phyloP scores from a whole-genome alignment of 2,329 filamentous ascomycete species.

The Trichoderma aggressivum region DNA sequence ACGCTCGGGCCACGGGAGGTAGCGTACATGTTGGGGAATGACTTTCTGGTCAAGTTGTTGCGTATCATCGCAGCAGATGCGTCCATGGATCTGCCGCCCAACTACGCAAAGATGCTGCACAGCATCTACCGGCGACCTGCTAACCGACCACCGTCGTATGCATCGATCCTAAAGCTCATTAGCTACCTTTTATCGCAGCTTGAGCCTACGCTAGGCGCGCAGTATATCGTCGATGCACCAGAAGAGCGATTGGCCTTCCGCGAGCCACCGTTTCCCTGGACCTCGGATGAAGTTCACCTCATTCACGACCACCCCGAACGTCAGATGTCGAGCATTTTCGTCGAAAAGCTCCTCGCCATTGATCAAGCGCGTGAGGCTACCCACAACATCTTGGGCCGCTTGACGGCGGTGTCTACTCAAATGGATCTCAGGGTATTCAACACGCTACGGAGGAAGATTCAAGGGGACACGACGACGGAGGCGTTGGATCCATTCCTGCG shows the following conservation, averaged over 20 bases:
- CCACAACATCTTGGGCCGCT: constrained; percentile 53
- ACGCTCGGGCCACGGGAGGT: constrained; percentile 58
- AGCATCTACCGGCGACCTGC: constrained; percentile 49
- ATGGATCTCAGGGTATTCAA: constrained; percentile 52
- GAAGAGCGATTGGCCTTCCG: constrained; percentile 38
- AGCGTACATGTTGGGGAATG: constrained; percentile 55
- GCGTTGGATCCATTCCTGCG: constrained; percentile 55
- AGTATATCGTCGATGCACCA: constrained; percentile 38
- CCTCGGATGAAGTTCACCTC: constrained; percentile 43
- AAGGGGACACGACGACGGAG: constrained; percentile 40
- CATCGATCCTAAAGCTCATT: constrained; percentile 50
- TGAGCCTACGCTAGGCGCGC: constrained; percentile 35
- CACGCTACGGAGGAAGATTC: constrained; percentile 54
- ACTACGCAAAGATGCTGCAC: constrained; percentile 54
- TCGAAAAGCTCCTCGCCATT: constrained; percentile 63
- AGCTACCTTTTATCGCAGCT: constrained; percentile 44
- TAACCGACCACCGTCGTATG: constrained; percentile 52
- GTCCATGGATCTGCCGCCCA: constrained; percentile 46
- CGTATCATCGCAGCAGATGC: constrained; percentile 60
- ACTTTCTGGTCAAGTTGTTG: constrained; percentile 58
- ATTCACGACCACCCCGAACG: constrained; percentile 40
- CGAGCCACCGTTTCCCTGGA: constrained; percentile 42
- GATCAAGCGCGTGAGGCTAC: constrained; percentile 54
- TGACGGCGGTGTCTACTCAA: constrained; percentile 51
- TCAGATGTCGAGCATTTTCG: constrained; percentile 47